Percentiles rank a stretch among this genome's conserved stretches.
Evolutionary conservation across 306 rosid species (phyloP).

Genomic region (Trichosanthes truncata): DNA sequence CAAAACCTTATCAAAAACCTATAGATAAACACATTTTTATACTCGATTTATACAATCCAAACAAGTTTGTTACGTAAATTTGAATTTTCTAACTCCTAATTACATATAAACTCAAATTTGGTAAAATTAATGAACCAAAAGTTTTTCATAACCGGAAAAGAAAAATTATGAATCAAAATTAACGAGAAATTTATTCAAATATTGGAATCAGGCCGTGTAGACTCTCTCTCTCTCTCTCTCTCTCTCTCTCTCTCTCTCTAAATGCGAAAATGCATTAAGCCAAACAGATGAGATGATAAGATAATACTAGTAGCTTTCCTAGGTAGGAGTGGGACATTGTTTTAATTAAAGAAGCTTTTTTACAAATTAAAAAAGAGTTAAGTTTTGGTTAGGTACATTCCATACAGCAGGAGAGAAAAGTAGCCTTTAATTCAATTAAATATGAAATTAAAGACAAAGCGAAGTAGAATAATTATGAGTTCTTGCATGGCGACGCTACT

Average conservation of each 20-base stretch:
- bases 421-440: background rate
- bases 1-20: background rate
- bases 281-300: background rate
- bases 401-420: background rate
- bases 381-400: conserved; percentile 6
- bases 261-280: background rate
- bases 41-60: background rate
- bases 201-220: background rate
- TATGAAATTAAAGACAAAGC: conserved; percentile 3
- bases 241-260: background rate
- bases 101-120: background rate
- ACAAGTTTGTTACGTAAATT: background rate
- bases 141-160: background rate
- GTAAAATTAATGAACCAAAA: background rate
- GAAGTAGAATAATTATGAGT: conserved; percentile 9
- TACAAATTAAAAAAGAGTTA: background rate
- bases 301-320: background rate
- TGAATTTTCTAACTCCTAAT: background rate
- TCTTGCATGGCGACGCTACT: conserved; percentile 4
- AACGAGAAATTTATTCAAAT: background rate
- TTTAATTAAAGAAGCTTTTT: background rate
- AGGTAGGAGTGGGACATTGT: background rate
- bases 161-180: background rate
- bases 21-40: background rate
- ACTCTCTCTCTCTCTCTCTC: background rate